Percentiles rank a stretch among this genome's conserved stretches.
Evolutionary conservation across 345 rosid genomes (phyloP).

Genomic region (Acer campestre): DNA sequence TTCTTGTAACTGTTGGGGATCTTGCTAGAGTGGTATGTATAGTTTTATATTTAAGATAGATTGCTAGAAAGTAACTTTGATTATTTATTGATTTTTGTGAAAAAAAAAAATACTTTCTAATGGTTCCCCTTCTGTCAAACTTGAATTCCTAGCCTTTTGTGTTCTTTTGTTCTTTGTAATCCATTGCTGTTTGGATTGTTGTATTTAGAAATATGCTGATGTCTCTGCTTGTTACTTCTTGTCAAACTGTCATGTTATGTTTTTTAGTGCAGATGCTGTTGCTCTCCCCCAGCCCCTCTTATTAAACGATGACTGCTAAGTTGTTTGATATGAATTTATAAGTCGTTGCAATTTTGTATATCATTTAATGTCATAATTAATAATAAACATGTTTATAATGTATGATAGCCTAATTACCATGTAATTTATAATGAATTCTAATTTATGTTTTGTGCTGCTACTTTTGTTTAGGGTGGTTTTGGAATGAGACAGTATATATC

Average conservation of each 20-base stretch:
- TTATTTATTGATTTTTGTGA: not conserved
- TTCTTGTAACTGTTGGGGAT: conserved; percentile 97
- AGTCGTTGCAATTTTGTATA: not conserved
- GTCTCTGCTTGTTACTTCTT: not conserved
- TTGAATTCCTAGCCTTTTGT: not conserved
- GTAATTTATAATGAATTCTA: conserved; percentile 3
- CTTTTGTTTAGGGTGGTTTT: conserved; percentile 83
- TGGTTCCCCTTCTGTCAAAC: not conserved
- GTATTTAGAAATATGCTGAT: conserved; percentile 3
- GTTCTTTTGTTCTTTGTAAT: not conserved
- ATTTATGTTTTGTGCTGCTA: not conserved
- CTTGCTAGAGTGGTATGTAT: conserved; percentile 97
- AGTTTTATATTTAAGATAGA: conserved; percentile 12
- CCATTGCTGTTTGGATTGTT: not conserved
- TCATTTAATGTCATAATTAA: not conserved
- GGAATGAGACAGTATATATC: conserved; percentile 89
- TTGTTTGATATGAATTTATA: not conserved
- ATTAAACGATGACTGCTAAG: not conserved
- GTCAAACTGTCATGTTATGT: not conserved
- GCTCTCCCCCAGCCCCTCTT: not conserved
- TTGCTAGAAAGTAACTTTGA: not conserved
- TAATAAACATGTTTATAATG: not conserved
- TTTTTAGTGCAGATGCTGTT: not conserved
- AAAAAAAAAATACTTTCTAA: not conserved
- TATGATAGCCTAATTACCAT: not conserved